phyloP scores from a whole-genome alignment of 176 grass and related monocot species.

The Cymbopogon citratus region DNA sequence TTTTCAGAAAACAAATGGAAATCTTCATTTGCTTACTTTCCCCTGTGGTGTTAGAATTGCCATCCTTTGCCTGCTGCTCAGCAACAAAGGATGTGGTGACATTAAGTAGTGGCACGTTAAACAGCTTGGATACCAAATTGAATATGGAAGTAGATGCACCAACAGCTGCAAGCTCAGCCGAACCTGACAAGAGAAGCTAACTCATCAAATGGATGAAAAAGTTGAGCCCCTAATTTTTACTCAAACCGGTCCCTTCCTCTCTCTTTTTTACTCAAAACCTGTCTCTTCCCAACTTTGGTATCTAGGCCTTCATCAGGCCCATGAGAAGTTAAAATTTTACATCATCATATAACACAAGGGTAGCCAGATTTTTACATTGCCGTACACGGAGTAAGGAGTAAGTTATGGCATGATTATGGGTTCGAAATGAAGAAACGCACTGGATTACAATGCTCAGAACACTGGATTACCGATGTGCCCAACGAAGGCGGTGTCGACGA shows the following conservation, averaged over 20 bases:
- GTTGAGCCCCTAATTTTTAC: neutral
- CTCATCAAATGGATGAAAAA: neutral
- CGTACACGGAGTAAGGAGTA: neutral
- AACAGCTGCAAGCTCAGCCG: constrained; percentile 65
- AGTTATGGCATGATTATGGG: neutral
- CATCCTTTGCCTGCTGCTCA: constrained; percentile 63
- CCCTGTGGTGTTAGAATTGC: neutral
- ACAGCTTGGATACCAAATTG: constrained; percentile 90
- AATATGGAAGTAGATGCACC: constrained; percentile 77
- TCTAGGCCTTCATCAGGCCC: neutral
- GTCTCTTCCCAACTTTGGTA: neutral
- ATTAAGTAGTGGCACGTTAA: constrained; percentile 87
- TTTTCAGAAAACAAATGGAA: neutral
- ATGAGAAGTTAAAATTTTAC: too few species aligned
- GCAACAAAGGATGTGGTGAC: constrained; percentile 94
- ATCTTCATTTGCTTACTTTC: constrained; percentile 14
- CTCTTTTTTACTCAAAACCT: neutral
- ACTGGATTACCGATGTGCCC: constrained; percentile 48
- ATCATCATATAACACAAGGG: too few species aligned
- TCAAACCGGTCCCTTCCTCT: neutral
- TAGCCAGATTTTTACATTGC: neutral
- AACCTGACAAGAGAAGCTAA: constrained; percentile 36
- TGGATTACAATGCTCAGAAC: neutral
- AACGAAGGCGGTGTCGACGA: constrained; percentile 74
- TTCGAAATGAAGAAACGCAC: too few species aligned